Percentiles rank a stretch among this genome's conserved stretches.
These are phyloP conservation scores for Lotus japonicus DNA, from an alignment of 306 rosid genomes.

Conservation along the genomic window DNA sequence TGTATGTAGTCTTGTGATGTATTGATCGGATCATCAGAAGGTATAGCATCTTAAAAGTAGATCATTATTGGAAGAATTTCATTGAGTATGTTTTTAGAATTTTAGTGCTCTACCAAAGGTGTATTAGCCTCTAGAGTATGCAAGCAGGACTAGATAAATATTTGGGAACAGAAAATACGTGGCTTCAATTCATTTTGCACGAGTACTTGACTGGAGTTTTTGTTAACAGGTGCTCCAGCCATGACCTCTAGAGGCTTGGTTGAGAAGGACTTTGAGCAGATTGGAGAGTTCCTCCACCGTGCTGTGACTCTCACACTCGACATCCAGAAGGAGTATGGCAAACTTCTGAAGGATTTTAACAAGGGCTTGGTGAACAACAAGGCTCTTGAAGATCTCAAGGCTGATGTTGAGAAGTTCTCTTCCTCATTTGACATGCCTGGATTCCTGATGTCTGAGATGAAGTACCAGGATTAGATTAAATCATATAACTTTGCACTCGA, in stretches of 20 bases:
- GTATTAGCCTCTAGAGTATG: not conserved
- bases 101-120: not conserved
- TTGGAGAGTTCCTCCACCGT: slow-evolving; percentile 91
- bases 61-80: not conserved
- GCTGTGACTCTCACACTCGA: slow-evolving; percentile 69
- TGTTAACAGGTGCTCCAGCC: slow-evolving; percentile 74
- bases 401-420: slow-evolving; percentile 83
- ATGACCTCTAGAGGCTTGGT: slow-evolving; percentile 95
- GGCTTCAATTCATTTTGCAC: not conserved
- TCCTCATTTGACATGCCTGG: slow-evolving; percentile 85
- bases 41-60: not conserved
- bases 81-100: not conserved
- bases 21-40: not conserved
- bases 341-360: slow-evolving; percentile 94
- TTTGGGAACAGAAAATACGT: too few relatives aligned
- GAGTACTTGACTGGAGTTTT: slow-evolving; percentile 1
- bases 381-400: slow-evolving; percentile 71
- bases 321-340: slow-evolving; percentile 85
- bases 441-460: slow-evolving; percentile 66
- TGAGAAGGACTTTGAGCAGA: slow-evolving; percentile 92
- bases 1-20: not conserved
- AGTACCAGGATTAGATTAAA: slow-evolving; percentile 70
- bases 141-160: not conserved
- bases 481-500: not conserved
- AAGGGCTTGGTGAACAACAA: slow-evolving; percentile 86